Percentiles rank a stretch among this genome's conserved stretches.
phyloP scores from a whole-genome alignment of 2,329 filamentous ascomycete genomes.

The Arthrobotrys sinensis region DNA sequence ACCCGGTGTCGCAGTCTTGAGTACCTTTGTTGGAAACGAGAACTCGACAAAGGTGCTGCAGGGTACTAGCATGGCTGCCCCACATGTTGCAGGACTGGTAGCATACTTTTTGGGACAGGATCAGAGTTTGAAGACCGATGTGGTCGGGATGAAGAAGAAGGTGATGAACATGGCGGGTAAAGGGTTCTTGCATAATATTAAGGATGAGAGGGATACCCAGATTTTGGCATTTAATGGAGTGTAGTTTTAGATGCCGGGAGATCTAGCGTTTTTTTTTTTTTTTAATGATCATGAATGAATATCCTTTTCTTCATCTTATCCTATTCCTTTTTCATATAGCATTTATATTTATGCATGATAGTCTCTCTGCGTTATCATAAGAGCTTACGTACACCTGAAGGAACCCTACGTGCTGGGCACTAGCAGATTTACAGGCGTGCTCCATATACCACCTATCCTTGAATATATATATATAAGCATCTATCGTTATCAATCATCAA shows the following conservation, averaged over 20 bases:
- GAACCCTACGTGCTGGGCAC: too few species aligned
- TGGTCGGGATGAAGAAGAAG: slow-evolving; percentile 51
- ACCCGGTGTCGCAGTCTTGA: slow-evolving; percentile 72
- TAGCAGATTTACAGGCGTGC: too few species aligned
- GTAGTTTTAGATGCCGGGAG: background rate
- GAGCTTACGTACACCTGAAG: too few species aligned
- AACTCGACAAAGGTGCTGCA: slow-evolving; percentile 71
- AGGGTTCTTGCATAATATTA: slow-evolving; percentile 28
- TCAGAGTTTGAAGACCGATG: slow-evolving; percentile 37
- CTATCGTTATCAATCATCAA: too few species aligned
- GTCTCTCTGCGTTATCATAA: too few species aligned
- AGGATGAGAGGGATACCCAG: slow-evolving; percentile 26
- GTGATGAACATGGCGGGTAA: slow-evolving; percentile 38
- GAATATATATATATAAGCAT: too few species aligned
- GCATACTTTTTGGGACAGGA: slow-evolving; percentile 72
- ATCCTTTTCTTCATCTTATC: too few species aligned
- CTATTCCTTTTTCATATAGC: too few species aligned
- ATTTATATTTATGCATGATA: too few species aligned
- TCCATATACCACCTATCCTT: too few species aligned
- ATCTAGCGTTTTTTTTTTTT: background rate
- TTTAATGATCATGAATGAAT: too few species aligned
- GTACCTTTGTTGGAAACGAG: slow-evolving; percentile 70
- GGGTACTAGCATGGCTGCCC: slow-evolving; percentile 73
- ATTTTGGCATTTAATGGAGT: slow-evolving; percentile 53
- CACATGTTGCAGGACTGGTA: slow-evolving; percentile 78